A percentile compares a stretch with the other conserved stretches of the same genome.
Evolutionary conservation across 2,329 filamentous ascomycete genomes (phyloP).

Genomic region (Sarocladium strictum): DNA sequence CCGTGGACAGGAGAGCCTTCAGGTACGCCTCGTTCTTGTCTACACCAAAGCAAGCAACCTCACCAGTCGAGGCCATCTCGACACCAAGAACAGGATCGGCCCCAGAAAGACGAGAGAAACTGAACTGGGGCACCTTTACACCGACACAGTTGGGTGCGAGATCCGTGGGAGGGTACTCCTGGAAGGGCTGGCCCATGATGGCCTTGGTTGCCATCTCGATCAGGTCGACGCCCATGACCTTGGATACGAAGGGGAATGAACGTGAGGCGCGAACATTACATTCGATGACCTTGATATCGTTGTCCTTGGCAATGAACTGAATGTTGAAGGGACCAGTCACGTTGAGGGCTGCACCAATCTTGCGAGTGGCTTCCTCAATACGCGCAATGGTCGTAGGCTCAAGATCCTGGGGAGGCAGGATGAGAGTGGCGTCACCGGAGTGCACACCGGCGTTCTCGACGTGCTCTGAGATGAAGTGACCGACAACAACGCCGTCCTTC

Average conservation of each 20-base stretch:
- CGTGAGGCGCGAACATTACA: slow-evolving; percentile 95
- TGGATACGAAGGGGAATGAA: slow-evolving; percentile 97
- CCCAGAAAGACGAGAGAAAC: slow-evolving; percentile 92
- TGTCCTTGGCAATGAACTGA: slow-evolving; percentile 98
- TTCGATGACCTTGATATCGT: slow-evolving; percentile 99
- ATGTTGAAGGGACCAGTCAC: slow-evolving; percentile 98
- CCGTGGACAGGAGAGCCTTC: slow-evolving; percentile 91
- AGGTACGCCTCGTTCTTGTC: slow-evolving; percentile 98
- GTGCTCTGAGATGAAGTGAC: slow-evolving; percentile 97
- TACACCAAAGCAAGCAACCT: slow-evolving; percentile 91
- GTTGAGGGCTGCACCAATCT: slow-evolving; percentile 91
- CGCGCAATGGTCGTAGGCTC: slow-evolving; percentile 81
- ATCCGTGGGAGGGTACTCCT: slow-evolving; percentile 72
- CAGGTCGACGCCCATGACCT: slow-evolving; percentile 95
- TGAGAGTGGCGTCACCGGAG: slow-evolving; percentile 94
- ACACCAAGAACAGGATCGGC: slow-evolving; percentile 95
- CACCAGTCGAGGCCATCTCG: slow-evolving; percentile 98
- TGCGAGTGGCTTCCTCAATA: slow-evolving; percentile 90
- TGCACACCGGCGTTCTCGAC: slow-evolving; percentile 98
- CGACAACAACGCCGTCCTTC: slow-evolving; percentile 79
- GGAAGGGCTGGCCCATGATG: slow-evolving; percentile 79
- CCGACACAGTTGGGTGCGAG: slow-evolving; percentile 80
- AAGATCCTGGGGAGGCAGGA: slow-evolving; percentile 89
- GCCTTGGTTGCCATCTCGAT: slow-evolving; percentile 99
- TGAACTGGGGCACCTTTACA: slow-evolving; percentile 98